phyloP scores from a whole-genome alignment of 495 filamentous ascomycete species.

The Corynascus novoguineensis region DNA sequence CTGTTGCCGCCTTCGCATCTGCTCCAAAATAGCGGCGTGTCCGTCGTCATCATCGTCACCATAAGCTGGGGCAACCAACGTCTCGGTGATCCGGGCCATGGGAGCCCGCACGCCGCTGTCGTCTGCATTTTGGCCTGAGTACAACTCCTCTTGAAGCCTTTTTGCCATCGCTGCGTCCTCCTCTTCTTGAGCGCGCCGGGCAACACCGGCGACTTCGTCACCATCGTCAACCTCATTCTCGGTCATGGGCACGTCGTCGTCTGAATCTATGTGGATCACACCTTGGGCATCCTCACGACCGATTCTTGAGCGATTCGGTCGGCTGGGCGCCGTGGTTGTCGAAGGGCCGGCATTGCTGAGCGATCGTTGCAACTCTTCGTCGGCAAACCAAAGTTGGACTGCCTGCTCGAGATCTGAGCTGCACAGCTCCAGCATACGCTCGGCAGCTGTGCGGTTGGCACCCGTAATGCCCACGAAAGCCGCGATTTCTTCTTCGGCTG shows the following conservation, averaged over 20 bases:
- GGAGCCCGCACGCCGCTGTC: constrained; percentile 77
- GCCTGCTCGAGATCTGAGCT: constrained; percentile 80
- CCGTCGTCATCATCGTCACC: constrained; percentile 57
- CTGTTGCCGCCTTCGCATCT: constrained; percentile 54
- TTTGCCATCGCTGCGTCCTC: constrained; percentile 93
- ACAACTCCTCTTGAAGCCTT: constrained; percentile 86
- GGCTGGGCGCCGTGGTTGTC: constrained; percentile 21
- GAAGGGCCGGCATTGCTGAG: constrained; percentile 38
- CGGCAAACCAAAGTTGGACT: constrained; percentile 83
- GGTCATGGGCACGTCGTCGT: constrained; percentile 57
- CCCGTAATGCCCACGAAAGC: constrained; percentile 67
- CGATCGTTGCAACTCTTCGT: constrained; percentile 56
- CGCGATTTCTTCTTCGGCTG: constrained; percentile 48
- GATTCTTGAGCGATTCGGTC: constrained; percentile 22
- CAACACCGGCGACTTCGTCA: constrained; percentile 34
- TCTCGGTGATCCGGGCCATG: constrained; percentile 87
- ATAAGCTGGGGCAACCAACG: constrained; percentile 64
- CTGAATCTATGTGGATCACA: constrained; percentile 66
- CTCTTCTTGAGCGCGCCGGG: constrained; percentile 52
- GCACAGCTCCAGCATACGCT: constrained; percentile 73
- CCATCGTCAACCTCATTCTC: constrained; percentile 43
- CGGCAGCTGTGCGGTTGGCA: constrained; percentile 54
- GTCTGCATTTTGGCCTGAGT: constrained; percentile 45
- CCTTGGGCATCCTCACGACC: constrained; percentile 52
- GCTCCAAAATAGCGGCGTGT: constrained; percentile 58